Base-by-base conservation (phyloP, 257 asterid genomes). In the Petunia secreta region DNA sequence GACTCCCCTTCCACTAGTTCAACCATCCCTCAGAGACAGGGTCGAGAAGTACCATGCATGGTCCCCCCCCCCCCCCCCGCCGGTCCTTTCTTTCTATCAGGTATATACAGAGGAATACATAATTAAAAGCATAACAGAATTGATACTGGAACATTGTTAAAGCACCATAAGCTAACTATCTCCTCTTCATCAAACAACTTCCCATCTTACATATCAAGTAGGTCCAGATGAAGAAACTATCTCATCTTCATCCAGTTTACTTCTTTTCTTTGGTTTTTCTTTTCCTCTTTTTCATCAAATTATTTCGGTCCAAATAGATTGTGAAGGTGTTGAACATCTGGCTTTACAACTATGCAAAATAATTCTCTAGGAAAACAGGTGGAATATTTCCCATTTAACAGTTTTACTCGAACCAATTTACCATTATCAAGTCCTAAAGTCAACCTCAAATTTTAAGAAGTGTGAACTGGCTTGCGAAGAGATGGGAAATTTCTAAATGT, bases 391-490 rank as follows among this genome's bases (percentile, higher is more conserved):
- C 57, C 11, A 48, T 48, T 34, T 50, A 25, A 34, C 10, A 34
- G 58, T 34, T 44, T n/a, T 48, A 71, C 58, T 50, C 44, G 34
- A 2, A 9, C 34, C 37, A 34, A 71, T 25, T 48, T 71, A 44
- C 34, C 43, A 71, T 34, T 48, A 71, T 71, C 60, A 71, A 34
- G 60, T 71, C 44, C 77, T 48, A 71, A 43, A 48, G 77, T 71
- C 43, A 1, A 48, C 77, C 77, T 48, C 5, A 48, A 48, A 71
- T 7, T 16, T 48, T 10, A 5, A 34, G 25, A 46, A 46, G 77
- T 5, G 60, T 34, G 43, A 71, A 14, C 25, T 1, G 1, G 43
- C 77, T 11, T 71, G 43, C 2, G 14, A 48, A 69, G 59, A 69
- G 46, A 41, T 46, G 59, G 41, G 41, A 44, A 9, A 69, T 46